Base-by-base conservation (phyloP, 1,284 basidiomycete genomes). In the Lentinula novae-zelandiae region DNA sequence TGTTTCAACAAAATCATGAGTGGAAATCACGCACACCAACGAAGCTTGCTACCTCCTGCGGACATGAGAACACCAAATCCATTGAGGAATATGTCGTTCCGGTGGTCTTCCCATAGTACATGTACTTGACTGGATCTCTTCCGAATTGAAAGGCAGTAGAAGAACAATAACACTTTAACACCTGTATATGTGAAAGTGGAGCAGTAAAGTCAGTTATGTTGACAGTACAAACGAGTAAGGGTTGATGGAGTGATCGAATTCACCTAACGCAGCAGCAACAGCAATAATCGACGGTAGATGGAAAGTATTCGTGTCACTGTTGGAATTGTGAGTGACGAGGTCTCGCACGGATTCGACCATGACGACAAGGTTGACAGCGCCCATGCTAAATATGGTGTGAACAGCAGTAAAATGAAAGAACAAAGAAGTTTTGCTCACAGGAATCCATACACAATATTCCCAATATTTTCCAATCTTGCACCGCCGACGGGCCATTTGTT, bases 401-500 rank as follows among this genome's bases (percentile, higher is more conserved):
- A 49, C 13, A 20, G 31, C 22, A 59, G 2, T 31, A 48, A 40
- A 53, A 34, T 17, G 62, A 62, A 57, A 50, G 53, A 15, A 39
- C 9, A 40, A 22, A 20, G 34, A 15, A 6, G 17, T 50, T 3
- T 27, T 49, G 78, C 86, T 67, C 67, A 92, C 89, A 91, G 69
- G 64, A 83, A 86, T 62, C 92, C 92, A 67, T 95, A 97, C 59
- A 93, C 79, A 64, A 96, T 89, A 69, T 96, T 96, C 39, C 94
- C 94, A 63, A 95, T 95, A 0, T 92, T 95, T 72, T 96, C 92
- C 51, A 96, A 82, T 53, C 94, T 82, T 17, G 89, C 84, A 27
- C 96, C 96, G 57, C 95, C 91, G 7, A 94, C 91, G 8, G 94
- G 95, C 93, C 94, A 97, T 68, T 92, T 93, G 71, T 89, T 91